Evolutionary conservation across 148 eudicot species (phyloP), one percentile per base, ranked within the genome.

Genomic region (Mesembryanthemum crystallinum): DNA sequence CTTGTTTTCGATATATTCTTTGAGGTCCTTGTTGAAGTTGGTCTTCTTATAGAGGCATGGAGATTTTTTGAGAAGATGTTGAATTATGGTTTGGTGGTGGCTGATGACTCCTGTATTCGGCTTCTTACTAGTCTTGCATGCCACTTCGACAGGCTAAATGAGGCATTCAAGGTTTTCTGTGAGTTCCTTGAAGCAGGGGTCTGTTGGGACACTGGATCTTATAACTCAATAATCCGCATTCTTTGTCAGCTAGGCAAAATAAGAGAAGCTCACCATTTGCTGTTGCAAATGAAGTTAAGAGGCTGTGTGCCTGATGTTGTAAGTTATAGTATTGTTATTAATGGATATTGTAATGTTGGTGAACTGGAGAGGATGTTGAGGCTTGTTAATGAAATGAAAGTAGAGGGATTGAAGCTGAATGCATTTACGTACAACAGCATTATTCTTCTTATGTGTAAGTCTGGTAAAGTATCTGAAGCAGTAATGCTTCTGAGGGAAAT

Each of bases 1-100:
- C 75, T 51, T 62, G 96, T 87, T 33, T 94, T 94, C 85, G 90
- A 94, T 87, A 70, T 94, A 74, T 90, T 92, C 79, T 94, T 94
- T 75, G 90, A 88, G 82, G 90, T 85, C 58, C 92, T 94, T 76
- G 86, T 87, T 77, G 88, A 94, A 76, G 68, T 74, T 80, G 91
- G 89, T 43, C 64, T 70, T 80, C 78, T 87, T 43, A 75, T 74
- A 35, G 89, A 85, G 80, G 98, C 97, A 24, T 83, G 85, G 70
- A 84, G 42, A 2, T 73, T 90, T 68, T 92, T 90, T 73, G 86
- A 82, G 67, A 94, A 88, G 86, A 82, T 94, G 84, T 73, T 90
- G 75, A 84, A 73, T 73, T 94, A 87, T 85, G 93, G 96, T 66
- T 42, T 90, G 80, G 81, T 92, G 79, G 76, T 92, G 49, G 82